A percentile compares a stretch with the other conserved stretches of the same genome.
phyloP scores from a whole-genome alignment of 345 rosid genomes.

The Rhizophora apiculata region DNA sequence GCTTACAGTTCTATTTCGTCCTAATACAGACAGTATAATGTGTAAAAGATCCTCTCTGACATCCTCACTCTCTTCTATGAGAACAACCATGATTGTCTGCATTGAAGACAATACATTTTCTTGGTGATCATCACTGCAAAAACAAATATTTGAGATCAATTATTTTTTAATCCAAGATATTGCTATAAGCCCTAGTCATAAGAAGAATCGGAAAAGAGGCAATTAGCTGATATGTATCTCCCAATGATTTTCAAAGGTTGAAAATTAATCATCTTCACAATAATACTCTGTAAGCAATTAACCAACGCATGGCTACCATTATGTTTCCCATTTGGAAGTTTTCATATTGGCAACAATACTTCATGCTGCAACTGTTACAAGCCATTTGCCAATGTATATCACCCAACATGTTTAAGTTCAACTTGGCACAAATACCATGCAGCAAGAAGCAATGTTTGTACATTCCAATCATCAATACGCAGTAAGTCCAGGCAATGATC shows the following conservation, averaged over 20 bases:
- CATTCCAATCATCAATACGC: too few relatives aligned
- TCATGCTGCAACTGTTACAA: too few relatives aligned
- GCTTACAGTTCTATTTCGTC: slow-evolving; percentile 71
- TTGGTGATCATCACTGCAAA: slow-evolving; percentile 90
- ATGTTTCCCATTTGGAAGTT: too few relatives aligned
- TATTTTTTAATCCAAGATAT: background rate
- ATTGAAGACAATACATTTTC: slow-evolving; percentile 80
- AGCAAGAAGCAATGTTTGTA: too few relatives aligned
- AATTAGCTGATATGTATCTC: background rate
- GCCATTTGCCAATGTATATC: too few relatives aligned
- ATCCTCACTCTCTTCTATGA: slow-evolving; percentile 94
- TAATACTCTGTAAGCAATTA: too few relatives aligned
- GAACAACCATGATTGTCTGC: slow-evolving; percentile 82
- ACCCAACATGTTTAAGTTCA: too few relatives aligned
- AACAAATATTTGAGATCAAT: slow-evolving; percentile 13
- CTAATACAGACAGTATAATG: slow-evolving; percentile 65
- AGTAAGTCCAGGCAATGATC: too few relatives aligned
- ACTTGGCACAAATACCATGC: too few relatives aligned
- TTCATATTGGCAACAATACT: too few relatives aligned
- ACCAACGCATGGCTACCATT: too few relatives aligned
- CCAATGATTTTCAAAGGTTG: background rate
- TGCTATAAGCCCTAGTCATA: background rate
- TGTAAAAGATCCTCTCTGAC: slow-evolving; percentile 72
- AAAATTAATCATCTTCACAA: background rate
- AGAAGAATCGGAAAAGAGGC: background rate